phyloP scores from a whole-genome alignment of 2,329 filamentous ascomycete species.

The Microcera coccophila region DNA sequence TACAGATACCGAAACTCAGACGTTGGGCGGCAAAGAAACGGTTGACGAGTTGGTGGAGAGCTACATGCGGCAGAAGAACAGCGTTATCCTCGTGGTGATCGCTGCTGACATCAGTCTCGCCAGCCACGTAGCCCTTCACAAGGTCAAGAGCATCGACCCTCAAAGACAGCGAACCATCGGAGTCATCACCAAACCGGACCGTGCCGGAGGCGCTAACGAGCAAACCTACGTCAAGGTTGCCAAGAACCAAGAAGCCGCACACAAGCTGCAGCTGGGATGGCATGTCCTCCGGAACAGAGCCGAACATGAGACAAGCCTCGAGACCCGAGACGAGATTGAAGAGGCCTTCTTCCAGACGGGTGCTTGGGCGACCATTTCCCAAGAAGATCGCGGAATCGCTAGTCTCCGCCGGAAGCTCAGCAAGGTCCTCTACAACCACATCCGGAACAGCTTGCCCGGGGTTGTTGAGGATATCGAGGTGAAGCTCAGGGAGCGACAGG shows the following conservation, averaged over 20 bases:
- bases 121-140: conserved; percentile 48
- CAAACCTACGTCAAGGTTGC: conserved; percentile 33
- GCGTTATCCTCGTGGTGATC: conserved; percentile 55
- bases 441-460: conserved; percentile 24
- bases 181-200: conserved; percentile 55
- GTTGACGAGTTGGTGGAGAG: conserved; percentile 39
- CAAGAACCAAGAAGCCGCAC: conserved; percentile 27
- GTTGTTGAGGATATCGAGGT: conserved; percentile 26
- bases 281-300: conserved; percentile 50
- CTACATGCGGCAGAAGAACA: conserved; percentile 57
- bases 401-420: conserved; percentile 34
- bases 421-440: conserved; percentile 27
- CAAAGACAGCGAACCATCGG: conserved; percentile 48
- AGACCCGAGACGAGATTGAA: conserved; percentile 31
- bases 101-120: conserved; percentile 47
- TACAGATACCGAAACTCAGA: conserved; percentile 30
- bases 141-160: conserved; percentile 41
- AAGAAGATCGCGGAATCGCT: conserved; percentile 31
- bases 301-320: conserved; percentile 29
- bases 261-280: conserved; percentile 45
- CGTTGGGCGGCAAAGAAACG: conserved; percentile 26
- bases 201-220: conserved; percentile 40
- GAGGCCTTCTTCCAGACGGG: conserved; percentile 29
- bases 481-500: conserved; percentile 19
- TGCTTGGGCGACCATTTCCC: conserved; percentile 26